Base-by-base conservation (phyloP, 805 yeast species). In the Clavispora fructus region DNA sequence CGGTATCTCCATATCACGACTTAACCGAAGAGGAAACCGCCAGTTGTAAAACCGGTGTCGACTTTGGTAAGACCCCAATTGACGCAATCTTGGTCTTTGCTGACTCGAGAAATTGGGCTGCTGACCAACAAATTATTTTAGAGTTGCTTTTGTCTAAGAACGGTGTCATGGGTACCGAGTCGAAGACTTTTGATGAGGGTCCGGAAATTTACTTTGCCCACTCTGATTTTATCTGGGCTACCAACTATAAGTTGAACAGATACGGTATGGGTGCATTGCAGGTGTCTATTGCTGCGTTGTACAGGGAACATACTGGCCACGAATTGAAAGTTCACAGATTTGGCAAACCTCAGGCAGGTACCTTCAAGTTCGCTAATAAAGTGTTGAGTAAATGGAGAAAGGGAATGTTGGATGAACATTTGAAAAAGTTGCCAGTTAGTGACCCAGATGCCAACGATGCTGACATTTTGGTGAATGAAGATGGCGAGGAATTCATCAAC, bases 241-340 rank as follows among this genome's bases (percentile, higher is more conserved):
- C 96, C 4, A 86, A 88, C 65, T 88, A 86, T 62, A 80, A 79
- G 56, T 72, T 86, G 51, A 80, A 89, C 14, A 75, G 97, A 62
- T 87, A 89, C 61, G 96, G 96, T 50, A 90, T 89, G 95, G 97
- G 97, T 49, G 96, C 97, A 4, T 73, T 89, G 53, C 96, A 88
- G 64, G 90, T 87, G 35, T 85, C 95, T 17, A 82, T 88, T 59
- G 90, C 91, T 46, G 94, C 95, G 0, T 72, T 89, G 48, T 89
- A 82, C 67, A 78, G 83, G 62, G 95, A 87, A 58, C 89, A 85
- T 59, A 87, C 96, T 2, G 95, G 95, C 48, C 77, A 75, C 53
- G 91, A 86, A 55, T 73, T 89, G 56, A 80, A 82, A 59, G 91
- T 86, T 40, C 86, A 85, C 43, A 73, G 95, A 60, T 89, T 87